These are phyloP conservation scores for Herpotrichia juniperi DNA, from an alignment of 2,329 filamentous ascomycete species.

Conservation along the genomic window DNA sequence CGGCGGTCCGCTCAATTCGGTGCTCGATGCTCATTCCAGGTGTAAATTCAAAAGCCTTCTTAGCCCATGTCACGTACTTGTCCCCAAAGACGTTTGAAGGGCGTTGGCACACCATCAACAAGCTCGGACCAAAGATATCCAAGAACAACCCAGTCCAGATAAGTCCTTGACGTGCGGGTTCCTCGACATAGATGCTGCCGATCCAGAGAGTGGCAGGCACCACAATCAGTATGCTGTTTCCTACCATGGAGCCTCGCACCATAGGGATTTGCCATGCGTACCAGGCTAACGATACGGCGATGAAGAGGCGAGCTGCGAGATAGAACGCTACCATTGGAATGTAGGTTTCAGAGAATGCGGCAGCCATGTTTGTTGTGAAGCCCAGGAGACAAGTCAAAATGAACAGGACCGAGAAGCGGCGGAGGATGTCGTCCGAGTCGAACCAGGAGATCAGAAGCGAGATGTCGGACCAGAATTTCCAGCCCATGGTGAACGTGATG, in stretches of 20 bases:
- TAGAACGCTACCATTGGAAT: slow-evolving; percentile 66
- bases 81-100: slow-evolving; percentile 21
- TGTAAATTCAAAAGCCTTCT: slow-evolving; percentile 61
- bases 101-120: slow-evolving; percentile 49
- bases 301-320: slow-evolving; percentile 61
- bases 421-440: slow-evolving; percentile 65
- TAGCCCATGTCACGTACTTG: slow-evolving; percentile 23
- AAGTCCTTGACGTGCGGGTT: slow-evolving; percentile 60
- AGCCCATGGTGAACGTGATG: slow-evolving; percentile 67
- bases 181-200: slow-evolving; percentile 61
- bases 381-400: slow-evolving; percentile 66
- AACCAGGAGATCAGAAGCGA: slow-evolving; percentile 65
- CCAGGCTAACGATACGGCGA: slow-evolving; percentile 55
- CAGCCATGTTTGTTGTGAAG: slow-evolving; percentile 67
- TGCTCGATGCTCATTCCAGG: slow-evolving; percentile 71
- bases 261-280: slow-evolving; percentile 61
- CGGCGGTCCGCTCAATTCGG: slow-evolving; percentile 67
- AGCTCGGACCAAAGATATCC: slow-evolving; percentile 58
- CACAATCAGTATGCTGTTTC: slow-evolving; percentile 52
- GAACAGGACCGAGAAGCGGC: slow-evolving; percentile 65
- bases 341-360: slow-evolving; percentile 61
- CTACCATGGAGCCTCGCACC: slow-evolving; percentile 62
- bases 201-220: slow-evolving; percentile 65
- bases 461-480: slow-evolving; percentile 69
- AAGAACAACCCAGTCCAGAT: slow-evolving; percentile 63